Evolutionary conservation across 2,329 filamentous ascomycete genomes (phyloP).

Genomic region (Fusarium zealandicum): DNA sequence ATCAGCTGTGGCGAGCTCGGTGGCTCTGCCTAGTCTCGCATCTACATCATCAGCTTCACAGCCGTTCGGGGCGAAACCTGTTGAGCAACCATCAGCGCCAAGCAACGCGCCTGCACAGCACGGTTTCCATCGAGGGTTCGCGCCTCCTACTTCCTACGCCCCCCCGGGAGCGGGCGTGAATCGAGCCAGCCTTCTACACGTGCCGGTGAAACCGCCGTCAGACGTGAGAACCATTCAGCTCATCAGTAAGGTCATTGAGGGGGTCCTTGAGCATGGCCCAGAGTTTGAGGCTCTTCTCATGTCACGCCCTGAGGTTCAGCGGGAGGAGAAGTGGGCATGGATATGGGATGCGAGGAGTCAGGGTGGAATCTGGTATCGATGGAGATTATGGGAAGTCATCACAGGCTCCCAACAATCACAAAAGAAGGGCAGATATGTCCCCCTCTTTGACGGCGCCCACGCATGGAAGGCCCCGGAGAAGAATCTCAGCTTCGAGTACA

Average conservation of each 20-base stretch:
- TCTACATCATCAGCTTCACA: slow-evolving; percentile 60
- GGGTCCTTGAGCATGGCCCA: slow-evolving; percentile 77
- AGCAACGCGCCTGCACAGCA: slow-evolving; percentile 51
- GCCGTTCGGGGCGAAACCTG: slow-evolving; percentile 79
- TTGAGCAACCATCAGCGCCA: slow-evolving; percentile 53
- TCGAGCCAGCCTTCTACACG: slow-evolving; percentile 63
- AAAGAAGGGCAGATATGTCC: slow-evolving; percentile 61
- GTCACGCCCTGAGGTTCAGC: slow-evolving; percentile 82
- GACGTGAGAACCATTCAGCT: slow-evolving; percentile 81
- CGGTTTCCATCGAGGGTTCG: slow-evolving; percentile 68
- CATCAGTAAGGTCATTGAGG: slow-evolving; percentile 88
- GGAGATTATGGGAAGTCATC: slow-evolving; percentile 87
- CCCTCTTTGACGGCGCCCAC: slow-evolving; percentile 78
- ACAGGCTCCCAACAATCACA: slow-evolving; percentile 64
- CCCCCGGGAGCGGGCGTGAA: slow-evolving; percentile 51
- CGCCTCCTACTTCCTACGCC: slow-evolving; percentile 76
- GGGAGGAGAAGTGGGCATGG: slow-evolving; percentile 92
- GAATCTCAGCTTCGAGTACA: slow-evolving; percentile 80
- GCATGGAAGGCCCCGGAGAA: slow-evolving; percentile 81
- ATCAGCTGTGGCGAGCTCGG: slow-evolving; percentile 66
- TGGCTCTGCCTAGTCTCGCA: slow-evolving; percentile 43
- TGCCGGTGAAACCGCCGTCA: slow-evolving; percentile 76
- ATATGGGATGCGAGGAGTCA: slow-evolving; percentile 84
- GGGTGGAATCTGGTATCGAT: slow-evolving; percentile 90
- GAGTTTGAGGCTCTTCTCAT: slow-evolving; percentile 94